Conservation (phyloP, 768 basidiomycete species). For the Mycena vulgaris region DNA sequence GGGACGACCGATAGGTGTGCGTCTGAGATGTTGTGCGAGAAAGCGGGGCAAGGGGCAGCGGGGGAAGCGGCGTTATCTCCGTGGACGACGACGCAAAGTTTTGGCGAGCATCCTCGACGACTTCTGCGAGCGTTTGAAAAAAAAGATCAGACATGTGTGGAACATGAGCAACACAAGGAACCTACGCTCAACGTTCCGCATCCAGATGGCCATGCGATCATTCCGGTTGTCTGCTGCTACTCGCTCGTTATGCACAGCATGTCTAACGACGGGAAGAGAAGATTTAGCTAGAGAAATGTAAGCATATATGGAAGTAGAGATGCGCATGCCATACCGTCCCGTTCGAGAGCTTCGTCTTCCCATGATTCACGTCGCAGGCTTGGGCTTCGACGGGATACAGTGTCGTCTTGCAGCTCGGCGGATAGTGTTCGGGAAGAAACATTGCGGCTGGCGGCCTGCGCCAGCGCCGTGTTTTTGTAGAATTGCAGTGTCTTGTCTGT, state of each 20-base stretch:
- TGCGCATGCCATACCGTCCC: constrained; percentile 55
- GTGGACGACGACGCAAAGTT: constrained; percentile 75
- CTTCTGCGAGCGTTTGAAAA: constrained; percentile 63
- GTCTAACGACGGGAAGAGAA: constrained; percentile 67
- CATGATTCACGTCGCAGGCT: constrained; percentile 57
- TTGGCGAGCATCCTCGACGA: constrained; percentile 85
- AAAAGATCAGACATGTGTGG: constrained; percentile 26
- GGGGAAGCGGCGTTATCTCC: constrained; percentile 64
- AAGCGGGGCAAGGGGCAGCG: constrained; percentile 74
- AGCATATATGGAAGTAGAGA: background rate
- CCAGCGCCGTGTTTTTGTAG: constrained; percentile 75
- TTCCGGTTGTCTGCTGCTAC: constrained; percentile 66
- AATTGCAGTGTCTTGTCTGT: constrained; percentile 78
- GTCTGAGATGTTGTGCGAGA: constrained; percentile 64
- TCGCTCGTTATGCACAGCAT: constrained; percentile 67
- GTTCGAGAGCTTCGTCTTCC: constrained; percentile 63
- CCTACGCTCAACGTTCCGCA: constrained; percentile 88
- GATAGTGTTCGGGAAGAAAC: constrained; percentile 61
- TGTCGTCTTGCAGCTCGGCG: constrained; percentile 53
- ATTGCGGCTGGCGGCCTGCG: constrained; percentile 59
- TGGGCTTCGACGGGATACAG: constrained; percentile 41
- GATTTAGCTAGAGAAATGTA: constrained; percentile 57
- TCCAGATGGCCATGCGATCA: constrained; percentile 88
- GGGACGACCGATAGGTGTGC: constrained; percentile 62
- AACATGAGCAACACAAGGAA: constrained; percentile 51